These are phyloP conservation scores for Allomyces macrogynus DNA, from an alignment of 192 early-diverging fungal genomes.

Conservation along the genomic window DNA sequence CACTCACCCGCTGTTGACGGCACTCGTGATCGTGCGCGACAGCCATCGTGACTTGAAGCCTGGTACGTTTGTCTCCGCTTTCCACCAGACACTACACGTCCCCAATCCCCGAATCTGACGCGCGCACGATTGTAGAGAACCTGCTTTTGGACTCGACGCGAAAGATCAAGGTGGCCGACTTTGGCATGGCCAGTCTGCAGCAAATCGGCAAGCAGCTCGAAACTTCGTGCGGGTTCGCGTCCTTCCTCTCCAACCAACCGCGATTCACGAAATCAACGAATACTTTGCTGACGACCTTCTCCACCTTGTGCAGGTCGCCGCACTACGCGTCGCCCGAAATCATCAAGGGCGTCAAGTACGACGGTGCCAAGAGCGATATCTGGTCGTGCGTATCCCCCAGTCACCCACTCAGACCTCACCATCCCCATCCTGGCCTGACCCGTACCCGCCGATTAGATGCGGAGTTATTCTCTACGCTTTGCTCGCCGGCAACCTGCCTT, in stretches of 20 bases:
- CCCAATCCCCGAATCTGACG: neutral
- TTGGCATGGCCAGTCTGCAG: constrained; percentile 60
- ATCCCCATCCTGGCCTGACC: no score
- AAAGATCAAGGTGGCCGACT: constrained; percentile 68
- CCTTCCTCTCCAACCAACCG: no score
- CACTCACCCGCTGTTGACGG: neutral
- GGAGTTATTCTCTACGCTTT: constrained; percentile 51
- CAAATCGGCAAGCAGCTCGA: neutral
- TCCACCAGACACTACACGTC: neutral
- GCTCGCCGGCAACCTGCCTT: constrained; percentile 48
- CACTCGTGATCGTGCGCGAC: constrained; percentile 23
- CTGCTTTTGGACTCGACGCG: neutral
- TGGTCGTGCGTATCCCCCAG: constrained; percentile 36
- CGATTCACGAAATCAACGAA: no score
- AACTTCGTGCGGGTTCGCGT: neutral
- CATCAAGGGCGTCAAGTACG: constrained; percentile 31
- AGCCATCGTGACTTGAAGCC: constrained; percentile 5
- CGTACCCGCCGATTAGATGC: no score
- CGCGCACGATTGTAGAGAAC: neutral
- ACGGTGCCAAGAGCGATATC: constrained; percentile 43
- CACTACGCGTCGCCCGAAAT: constrained; percentile 1
- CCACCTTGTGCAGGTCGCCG: neutral
- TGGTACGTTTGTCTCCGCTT: neutral
- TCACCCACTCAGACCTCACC: no score
- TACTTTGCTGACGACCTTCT: no score